phyloP scores from a whole-genome alignment of 495 filamentous ascomycete species.

The Letharia columbiana region DNA sequence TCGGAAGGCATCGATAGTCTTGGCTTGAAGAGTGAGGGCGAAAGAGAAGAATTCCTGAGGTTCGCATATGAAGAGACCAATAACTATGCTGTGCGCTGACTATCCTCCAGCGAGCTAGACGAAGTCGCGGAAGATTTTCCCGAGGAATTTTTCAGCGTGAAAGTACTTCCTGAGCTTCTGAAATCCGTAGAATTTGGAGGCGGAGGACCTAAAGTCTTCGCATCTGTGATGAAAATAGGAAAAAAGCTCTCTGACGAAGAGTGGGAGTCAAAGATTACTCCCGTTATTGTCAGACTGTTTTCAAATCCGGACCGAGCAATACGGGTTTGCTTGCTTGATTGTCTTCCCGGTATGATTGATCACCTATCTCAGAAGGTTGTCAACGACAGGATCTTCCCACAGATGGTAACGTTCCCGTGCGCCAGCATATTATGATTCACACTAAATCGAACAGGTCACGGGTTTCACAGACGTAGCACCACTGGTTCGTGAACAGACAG shows the following conservation, averaged over 20 bases:
- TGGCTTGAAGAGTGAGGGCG: constrained; percentile 73
- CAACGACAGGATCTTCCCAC: constrained; percentile 93
- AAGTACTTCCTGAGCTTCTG: constrained; percentile 87
- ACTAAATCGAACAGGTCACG: constrained; percentile 50
- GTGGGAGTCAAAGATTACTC: constrained; percentile 74
- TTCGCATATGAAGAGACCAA: constrained; percentile 33
- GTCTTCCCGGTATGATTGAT: constrained; percentile 84
- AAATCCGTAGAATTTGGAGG: constrained; percentile 97
- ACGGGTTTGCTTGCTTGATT: constrained; percentile 84
- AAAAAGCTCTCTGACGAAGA: constrained; percentile 80
- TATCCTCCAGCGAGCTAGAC: constrained; percentile 60
- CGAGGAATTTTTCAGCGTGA: constrained; percentile 96
- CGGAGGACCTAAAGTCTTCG: constrained; percentile 85
- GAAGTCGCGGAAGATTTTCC: constrained; percentile 86
- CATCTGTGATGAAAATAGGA: constrained; percentile 80
- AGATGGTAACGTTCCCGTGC: constrained; percentile 51
- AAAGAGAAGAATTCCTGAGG: constrained; percentile 80
- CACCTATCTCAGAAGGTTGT: constrained; percentile 81
- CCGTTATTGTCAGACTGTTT: constrained; percentile 81
- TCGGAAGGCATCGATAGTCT: constrained; percentile 88
- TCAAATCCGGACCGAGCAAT: constrained; percentile 85
- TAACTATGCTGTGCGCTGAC: constrained; percentile 21
- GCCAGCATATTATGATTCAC: constrained; percentile 1
- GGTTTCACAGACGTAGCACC: constrained; percentile 90
- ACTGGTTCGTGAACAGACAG: constrained; percentile 86